Base-by-base conservation (phyloP, 208 protist species). In the Endotrypanum monterogeii region DNA sequence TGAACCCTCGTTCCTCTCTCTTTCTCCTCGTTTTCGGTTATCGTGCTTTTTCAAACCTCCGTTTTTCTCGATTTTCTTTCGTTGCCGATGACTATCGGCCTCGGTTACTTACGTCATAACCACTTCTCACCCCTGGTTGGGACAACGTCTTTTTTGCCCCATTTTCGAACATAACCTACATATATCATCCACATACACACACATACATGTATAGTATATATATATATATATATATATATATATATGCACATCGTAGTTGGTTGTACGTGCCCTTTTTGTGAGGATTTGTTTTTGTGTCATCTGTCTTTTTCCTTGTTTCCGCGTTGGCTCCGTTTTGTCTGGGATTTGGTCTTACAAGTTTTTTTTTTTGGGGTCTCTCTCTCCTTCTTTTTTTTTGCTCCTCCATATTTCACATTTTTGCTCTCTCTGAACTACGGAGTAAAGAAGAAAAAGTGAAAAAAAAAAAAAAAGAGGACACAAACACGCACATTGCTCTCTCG, bases 201-300 rank as follows among this genome's bases (percentile, higher is more conserved):
- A 37, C 7, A 20, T 25, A 62, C 60, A 65, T 20, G 20, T 25
- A 65, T 32, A 25, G 25, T 23, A 56, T 28, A 11, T 8, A 62
- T 35, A 12, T 28, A 62, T 39, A 65, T 48, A 48, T 11, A 48
- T 11, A 48, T 11, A 12, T 28, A 62, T 39, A 65, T 48, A 48
- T 11, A 48, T 11, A 48, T 11, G 44, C 44, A 48, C 44, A 14
- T 48, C 60, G 14, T 20, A 65, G 60, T 65, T 65, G 37, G 60
- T 65, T 65, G 60, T 48, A 48, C 37, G 60, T 44, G 6, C 60
- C 46, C 60, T 65, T 62, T 30, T 25, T n/a, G 14, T 44, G 37
- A 23, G 20, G 37, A 48, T 65, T 65, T 65, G 60, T 25, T 44
- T n/a, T 65, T n/a, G 18, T 65, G 60, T 65, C 32, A 62, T 35